Evolutionary conservation across 2,329 filamentous ascomycete species (phyloP), one percentile per base, ranked within the genome.

Genomic region (Cladosporium sp.): DNA sequence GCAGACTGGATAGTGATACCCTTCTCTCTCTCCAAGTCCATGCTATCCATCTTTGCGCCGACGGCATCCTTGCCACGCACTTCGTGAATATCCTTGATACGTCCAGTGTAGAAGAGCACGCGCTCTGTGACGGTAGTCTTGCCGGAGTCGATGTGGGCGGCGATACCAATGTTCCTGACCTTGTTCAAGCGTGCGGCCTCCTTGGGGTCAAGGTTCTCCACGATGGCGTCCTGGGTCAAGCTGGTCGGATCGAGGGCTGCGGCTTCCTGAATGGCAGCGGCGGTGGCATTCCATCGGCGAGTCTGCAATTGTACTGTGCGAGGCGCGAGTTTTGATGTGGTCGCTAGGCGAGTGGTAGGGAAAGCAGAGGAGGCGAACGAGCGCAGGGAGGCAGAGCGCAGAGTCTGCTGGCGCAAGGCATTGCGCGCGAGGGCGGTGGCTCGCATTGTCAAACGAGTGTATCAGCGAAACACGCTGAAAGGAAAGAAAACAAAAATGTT

Each of bases 21-120:
- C 80, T 97, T 96, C 75, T 97, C 94, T 76, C 94, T 84, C 78
- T 99, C 94, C 66, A 99, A 82, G 68, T 99, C 94, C 94, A 99
- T 99, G 25, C 92, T 97, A 80, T 99, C 94, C 94, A 99, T 99
- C 81, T 99, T 99, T 61, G 94, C 94, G 65, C 94, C 94, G 40
- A 97, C 92, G 37, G 89, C 85, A 82, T 99, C 94, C 72, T 93
- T 92, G 60, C 92, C 92, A 70, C 94, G 86, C 43, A 99, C 94
- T 78, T 99, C 94, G 80, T 99, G 94, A 70, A 99, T 97, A 34
- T 90, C 84, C 73, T 95, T 95, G 78, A 97, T 97, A 72, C 94
- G 88, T 65, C 94, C 94, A 58, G 94, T 97, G 76, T 99, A 99
- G 83, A 92, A 99, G 59, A 99, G 88, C 45, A 99, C 92, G 74